These are phyloP conservation scores for Tricholoma sp. DNA, from an alignment of 768 basidiomycete genomes.

Conservation along the genomic window DNA sequence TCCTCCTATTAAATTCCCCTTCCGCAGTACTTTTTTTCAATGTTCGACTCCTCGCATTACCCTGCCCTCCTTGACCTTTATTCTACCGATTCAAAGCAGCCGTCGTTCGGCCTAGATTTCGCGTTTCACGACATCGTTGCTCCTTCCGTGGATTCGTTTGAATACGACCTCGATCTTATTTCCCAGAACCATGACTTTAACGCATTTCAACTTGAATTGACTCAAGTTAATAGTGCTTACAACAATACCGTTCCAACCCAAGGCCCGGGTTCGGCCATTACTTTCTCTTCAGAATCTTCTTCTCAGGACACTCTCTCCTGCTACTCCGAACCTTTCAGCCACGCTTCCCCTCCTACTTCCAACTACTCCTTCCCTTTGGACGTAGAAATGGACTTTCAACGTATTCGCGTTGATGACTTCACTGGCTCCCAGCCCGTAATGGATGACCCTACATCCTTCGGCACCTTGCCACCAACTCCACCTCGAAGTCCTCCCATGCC, in stretches of 20 bases:
- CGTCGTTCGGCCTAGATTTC: slow-evolving; percentile 48
- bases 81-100: slow-evolving; percentile 16
- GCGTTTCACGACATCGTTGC: slow-evolving; percentile 72
- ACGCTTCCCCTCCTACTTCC: slow-evolving; percentile 38
- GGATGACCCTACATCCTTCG: slow-evolving; percentile 56
- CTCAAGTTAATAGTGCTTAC: slow-evolving; percentile 63
- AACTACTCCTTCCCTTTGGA: slow-evolving; percentile 59
- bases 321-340: slow-evolving; percentile 56
- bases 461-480: slow-evolving; percentile 51
- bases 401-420: slow-evolving; percentile 60
- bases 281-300: slow-evolving; percentile 76
- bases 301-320: slow-evolving; percentile 64
- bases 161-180: slow-evolving; percentile 76
- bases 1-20: slow-evolving; percentile 9
- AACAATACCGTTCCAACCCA: slow-evolving; percentile 56
- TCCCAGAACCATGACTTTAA: slow-evolving; percentile 57
- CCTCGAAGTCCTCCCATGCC: slow-evolving; percentile 41
- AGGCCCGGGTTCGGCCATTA: slow-evolving; percentile 75
- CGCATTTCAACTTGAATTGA: slow-evolving; percentile 46
- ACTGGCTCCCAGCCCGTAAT: slow-evolving; percentile 33
- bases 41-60: slow-evolving; percentile 14
- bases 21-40: slow-evolving; percentile 11
- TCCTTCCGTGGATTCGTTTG: slow-evolving; percentile 79
- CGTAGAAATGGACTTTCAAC: slow-evolving; percentile 61
- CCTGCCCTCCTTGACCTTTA: slow-evolving; percentile 10